Percentiles rank a stretch among this genome's conserved stretches.
Conservation (phyloP, 2,329 filamentous ascomycete genomes). For the Arthroderma sp. region DNA sequence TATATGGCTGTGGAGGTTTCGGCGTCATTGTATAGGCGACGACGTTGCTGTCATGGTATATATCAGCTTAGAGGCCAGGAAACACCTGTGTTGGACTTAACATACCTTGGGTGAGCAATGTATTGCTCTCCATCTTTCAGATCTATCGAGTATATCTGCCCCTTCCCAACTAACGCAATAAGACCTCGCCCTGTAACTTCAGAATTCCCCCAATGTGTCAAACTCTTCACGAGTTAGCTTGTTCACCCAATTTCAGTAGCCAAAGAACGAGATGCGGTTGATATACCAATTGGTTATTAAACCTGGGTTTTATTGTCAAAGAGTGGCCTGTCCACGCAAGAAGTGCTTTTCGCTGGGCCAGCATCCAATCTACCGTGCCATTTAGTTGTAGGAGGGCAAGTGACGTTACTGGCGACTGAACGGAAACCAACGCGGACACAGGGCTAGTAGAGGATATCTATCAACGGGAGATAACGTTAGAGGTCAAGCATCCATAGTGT, state of each 20-base stretch:
- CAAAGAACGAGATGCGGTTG: not conserved
- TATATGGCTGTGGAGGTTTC: constrained; percentile 66
- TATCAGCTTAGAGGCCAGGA: not conserved
- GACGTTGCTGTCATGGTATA: constrained; percentile 52
- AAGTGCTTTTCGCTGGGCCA: constrained; percentile 73
- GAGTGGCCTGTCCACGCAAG: constrained; percentile 96
- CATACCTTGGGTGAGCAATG: constrained; percentile 65
- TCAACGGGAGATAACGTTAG: not conserved
- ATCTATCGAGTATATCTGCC: constrained; percentile 77
- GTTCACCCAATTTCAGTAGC: not conserved
- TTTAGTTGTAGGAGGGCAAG: constrained; percentile 83
- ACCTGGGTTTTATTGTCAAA: constrained; percentile 59
- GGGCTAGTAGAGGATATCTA: constrained; percentile 76
- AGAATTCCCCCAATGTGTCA: constrained; percentile 87
- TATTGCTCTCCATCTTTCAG: constrained; percentile 78
- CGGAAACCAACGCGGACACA: constrained; percentile 75
- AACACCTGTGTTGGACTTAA: not conserved
- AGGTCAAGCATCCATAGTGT: not conserved
- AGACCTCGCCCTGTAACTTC: constrained; percentile 78
- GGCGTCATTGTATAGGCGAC: constrained; percentile 75
- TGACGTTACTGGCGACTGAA: constrained; percentile 73
- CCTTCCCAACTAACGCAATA: constrained; percentile 69
- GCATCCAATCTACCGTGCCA: constrained; percentile 89
- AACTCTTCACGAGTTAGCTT: constrained; percentile 40
- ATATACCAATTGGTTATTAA: constrained; percentile 57